Percentiles rank a stretch among this genome's conserved stretches.
These are phyloP conservation scores for Trichosporon sp. DNA, from an alignment of 1,284 basidiomycete genomes.

Conservation along the genomic window DNA sequence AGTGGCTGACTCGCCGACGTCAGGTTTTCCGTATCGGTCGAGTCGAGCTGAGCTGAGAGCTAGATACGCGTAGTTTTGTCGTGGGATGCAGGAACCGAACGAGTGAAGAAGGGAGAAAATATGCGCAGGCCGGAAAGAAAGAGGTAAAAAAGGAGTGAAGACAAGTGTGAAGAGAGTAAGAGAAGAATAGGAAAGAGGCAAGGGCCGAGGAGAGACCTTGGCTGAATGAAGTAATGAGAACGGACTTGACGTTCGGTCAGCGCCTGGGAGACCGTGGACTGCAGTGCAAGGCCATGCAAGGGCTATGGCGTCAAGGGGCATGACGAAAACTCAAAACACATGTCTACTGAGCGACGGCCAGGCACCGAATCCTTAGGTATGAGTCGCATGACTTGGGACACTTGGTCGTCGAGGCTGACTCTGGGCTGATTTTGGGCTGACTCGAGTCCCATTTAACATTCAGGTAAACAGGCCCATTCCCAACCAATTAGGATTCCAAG, in stretches of 20 bases:
- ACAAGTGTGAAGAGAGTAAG: background rate
- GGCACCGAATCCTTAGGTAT: background rate
- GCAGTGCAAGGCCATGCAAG: background rate
- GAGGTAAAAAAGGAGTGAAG: background rate
- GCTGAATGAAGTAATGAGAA: conserved; percentile 17
- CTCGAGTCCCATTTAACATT: background rate
- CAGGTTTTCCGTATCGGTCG: background rate
- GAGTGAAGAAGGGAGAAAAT: background rate
- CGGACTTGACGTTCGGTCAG: background rate
- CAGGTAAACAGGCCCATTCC: background rate
- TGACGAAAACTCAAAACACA: conserved; percentile 15
- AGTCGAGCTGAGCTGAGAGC: background rate
- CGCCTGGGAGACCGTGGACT: background rate
- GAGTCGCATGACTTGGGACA: conserved; percentile 9
- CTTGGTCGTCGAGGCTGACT: background rate
- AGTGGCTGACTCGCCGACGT: background rate
- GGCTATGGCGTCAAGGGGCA: background rate
- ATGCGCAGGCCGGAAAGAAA: background rate
- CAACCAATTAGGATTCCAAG: background rate
- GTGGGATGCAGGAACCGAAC: background rate
- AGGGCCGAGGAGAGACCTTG: background rate
- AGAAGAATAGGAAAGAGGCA: background rate
- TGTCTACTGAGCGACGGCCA: conserved; percentile 13
- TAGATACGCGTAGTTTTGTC: background rate
- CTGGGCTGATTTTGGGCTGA: background rate